Conservation (phyloP, 176 grass and related monocot species). For the Triticum dicoccoides region DNA sequence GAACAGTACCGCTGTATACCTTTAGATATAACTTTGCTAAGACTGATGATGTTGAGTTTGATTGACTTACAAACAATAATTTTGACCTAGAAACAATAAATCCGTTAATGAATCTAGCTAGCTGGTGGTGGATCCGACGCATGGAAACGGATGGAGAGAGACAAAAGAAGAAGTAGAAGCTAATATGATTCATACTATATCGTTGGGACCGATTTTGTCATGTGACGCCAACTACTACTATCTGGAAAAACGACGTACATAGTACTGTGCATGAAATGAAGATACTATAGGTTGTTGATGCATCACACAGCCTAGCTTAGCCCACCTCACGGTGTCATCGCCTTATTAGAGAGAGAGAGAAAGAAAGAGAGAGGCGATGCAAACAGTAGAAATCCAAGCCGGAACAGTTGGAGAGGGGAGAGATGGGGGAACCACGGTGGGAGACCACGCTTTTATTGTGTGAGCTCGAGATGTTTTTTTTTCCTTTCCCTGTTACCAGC, state of each 20-base stretch:
- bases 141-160: background rate
- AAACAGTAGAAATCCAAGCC: background rate
- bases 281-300: background rate
- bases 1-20: background rate
- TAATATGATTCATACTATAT: background rate
- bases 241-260: background rate
- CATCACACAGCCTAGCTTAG: background rate
- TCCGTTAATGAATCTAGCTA: background rate
- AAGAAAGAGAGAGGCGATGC: background rate
- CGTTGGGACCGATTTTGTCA: background rate
- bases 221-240: background rate
- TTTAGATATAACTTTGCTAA: background rate
- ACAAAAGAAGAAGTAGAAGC: slow-evolving; percentile 10
- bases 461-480: slow-evolving; percentile 19
- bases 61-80: background rate
- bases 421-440: background rate
- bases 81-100: background rate
- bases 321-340: background rate
- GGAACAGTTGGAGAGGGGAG: background rate
- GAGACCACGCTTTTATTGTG: slow-evolving; percentile 34
- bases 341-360: background rate
- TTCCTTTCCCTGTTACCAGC: slow-evolving; percentile 7
- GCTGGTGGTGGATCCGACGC: background rate
- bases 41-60: background rate
- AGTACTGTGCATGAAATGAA: slow-evolving; percentile 20